Evolutionary conservation across 257 asterid genomes (phyloP).

Genomic region (Penstemon eatonii): DNA sequence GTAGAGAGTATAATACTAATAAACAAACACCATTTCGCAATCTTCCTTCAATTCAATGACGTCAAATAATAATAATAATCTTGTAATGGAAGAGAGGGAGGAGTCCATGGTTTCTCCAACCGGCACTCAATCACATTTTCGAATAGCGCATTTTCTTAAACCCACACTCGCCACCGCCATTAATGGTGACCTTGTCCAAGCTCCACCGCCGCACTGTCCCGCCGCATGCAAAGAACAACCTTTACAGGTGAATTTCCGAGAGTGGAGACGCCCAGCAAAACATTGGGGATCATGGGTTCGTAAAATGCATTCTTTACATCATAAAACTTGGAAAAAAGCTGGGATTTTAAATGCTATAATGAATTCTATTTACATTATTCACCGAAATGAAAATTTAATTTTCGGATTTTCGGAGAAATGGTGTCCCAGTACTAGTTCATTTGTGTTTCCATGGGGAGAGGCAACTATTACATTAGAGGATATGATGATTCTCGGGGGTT

Average conservation of each 20-base stretch:
- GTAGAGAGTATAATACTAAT: no score
- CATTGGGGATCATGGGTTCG: no score
- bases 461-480: constrained; percentile 49
- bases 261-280: no score
- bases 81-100: constrained; percentile 24
- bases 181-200: not conserved
- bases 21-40: no score
- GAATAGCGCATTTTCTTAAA: constrained; percentile 31
- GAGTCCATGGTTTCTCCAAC: constrained; percentile 26
- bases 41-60: not conserved
- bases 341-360: constrained; percentile 36
- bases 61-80: not conserved
- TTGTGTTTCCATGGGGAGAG: constrained; percentile 49
- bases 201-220: not conserved
- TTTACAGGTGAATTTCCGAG: not conserved
- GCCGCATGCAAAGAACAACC: not conserved
- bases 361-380: constrained; percentile 17
- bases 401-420: constrained; percentile 33
- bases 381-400: constrained; percentile 18
- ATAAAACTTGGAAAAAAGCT: constrained; percentile 29
- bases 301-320: not conserved
- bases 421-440: constrained; percentile 34
- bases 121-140: not conserved
- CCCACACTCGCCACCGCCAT: constrained; percentile 25
- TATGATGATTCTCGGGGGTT: constrained; percentile 39